These are phyloP conservation scores for Berberis vulgaris DNA, from an alignment of 164 flowering plant genomes.

Conservation along the genomic window DNA sequence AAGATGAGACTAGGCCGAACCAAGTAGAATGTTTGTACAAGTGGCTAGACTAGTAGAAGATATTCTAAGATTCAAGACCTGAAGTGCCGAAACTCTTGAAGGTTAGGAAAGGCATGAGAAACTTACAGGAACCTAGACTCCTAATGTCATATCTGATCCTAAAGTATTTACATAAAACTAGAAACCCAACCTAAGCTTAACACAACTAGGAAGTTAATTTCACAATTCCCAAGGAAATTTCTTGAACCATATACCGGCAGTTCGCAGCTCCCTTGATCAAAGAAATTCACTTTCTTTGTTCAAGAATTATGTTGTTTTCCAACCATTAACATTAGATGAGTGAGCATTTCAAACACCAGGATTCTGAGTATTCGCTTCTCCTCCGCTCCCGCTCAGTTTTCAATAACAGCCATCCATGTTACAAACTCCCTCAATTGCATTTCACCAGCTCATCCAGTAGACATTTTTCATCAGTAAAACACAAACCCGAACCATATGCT, in stretches of 20 bases:
- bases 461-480: not conserved
- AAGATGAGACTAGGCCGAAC: too few relatives aligned
- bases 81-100: not conserved
- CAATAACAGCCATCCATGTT: not conserved
- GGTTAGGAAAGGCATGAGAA: not conserved
- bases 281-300: not conserved
- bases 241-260: slow-evolving; percentile 2
- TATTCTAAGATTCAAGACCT: too few relatives aligned
- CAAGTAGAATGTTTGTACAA: too few relatives aligned
- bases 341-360: not conserved
- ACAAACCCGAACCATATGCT: not conserved
- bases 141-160: slow-evolving; percentile 9
- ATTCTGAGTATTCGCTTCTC: not conserved
- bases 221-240: not conserved
- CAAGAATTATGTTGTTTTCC: not conserved
- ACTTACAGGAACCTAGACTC: not conserved
- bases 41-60: too few relatives aligned
- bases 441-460: not conserved
- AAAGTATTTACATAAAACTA: slow-evolving; percentile 25
- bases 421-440: not conserved
- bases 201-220: not conserved
- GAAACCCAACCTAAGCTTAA: slow-evolving; percentile 8
- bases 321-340: not conserved
- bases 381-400: not conserved
- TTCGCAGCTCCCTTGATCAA: not conserved